Percentiles rank a stretch among this genome's conserved stretches.
These are phyloP conservation scores for Candida piceae DNA, from an alignment of 805 yeast genomes.

Conservation along the genomic window DNA sequence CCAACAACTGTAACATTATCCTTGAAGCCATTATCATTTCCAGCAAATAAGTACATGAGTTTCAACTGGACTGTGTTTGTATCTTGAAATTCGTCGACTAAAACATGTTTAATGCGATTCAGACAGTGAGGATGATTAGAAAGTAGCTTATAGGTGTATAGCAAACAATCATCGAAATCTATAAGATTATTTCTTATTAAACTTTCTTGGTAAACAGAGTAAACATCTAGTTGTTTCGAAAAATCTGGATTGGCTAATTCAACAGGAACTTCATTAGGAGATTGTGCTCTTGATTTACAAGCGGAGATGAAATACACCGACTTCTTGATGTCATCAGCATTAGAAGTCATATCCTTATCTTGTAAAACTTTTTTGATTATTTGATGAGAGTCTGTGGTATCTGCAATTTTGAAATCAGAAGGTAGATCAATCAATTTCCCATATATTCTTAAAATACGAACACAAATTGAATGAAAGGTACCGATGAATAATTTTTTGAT, in stretches of 20 bases:
- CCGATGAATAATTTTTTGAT: conserved; percentile 59
- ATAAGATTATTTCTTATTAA: conserved; percentile 40
- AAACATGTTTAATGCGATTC: conserved; percentile 55
- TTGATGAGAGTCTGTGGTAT: conserved; percentile 53
- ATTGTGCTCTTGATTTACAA: conserved; percentile 49
- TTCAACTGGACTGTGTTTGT: conserved; percentile 75
- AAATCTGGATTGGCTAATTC: conserved; percentile 22
- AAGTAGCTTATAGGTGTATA: conserved; percentile 50
- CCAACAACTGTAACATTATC: conserved; percentile 83
- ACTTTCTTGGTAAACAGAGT: conserved; percentile 46
- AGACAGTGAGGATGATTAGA: conserved; percentile 38
- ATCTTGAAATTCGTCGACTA: conserved; percentile 95
- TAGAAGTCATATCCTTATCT: conserved; percentile 9
- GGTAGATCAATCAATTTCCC: conserved; percentile 46
- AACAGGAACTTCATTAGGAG: conserved; percentile 33
- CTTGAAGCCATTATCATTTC: conserved; percentile 33
- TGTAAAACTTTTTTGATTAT: conserved; percentile 36
- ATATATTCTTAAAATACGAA: conserved; percentile 48
- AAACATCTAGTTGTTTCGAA: conserved; percentile 37
- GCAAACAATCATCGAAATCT: conserved; percentile 82
- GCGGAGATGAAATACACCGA: conserved; percentile 45
- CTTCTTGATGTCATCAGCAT: conserved; percentile 31
- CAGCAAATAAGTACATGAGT: conserved; percentile 51
- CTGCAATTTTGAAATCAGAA: conserved; percentile 49
- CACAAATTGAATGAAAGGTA: conserved; percentile 85